Evolutionary conservation across 1,284 basidiomycete species (phyloP).

Genomic region (Melampsora americana): DNA sequence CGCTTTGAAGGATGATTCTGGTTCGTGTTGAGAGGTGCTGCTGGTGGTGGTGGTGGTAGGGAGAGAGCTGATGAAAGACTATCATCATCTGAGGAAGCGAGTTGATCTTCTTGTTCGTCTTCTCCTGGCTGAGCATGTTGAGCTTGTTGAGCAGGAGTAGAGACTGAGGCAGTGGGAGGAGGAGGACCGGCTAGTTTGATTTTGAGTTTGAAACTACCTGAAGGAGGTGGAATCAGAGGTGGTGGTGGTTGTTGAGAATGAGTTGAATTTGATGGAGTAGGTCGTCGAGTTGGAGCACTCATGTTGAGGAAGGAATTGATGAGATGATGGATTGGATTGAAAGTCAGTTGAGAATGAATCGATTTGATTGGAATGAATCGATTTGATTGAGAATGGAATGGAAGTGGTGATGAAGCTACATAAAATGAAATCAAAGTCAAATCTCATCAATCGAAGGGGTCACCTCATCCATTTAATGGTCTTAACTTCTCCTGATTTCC

Average conservation of each 20-base stretch:
- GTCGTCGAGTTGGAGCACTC: too few species aligned
- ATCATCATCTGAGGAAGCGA: constrained; percentile 32
- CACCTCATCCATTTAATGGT: too few species aligned
- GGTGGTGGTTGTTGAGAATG: background rate
- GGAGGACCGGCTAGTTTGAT: constrained; percentile 36
- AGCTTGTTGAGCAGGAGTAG: background rate
- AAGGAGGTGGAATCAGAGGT: background rate
- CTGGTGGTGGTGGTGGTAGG: background rate
- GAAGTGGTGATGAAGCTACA: too few species aligned
- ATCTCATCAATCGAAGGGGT: too few species aligned
- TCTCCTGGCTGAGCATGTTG: constrained; percentile 1
- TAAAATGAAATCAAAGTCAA: too few species aligned
- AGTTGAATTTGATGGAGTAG: background rate
- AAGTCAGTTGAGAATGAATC: too few species aligned
- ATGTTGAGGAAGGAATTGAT: too few species aligned
- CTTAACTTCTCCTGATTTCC: too few species aligned
- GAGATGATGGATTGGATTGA: too few species aligned
- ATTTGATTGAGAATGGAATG: too few species aligned
- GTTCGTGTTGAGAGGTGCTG: background rate
- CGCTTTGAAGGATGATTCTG: background rate
- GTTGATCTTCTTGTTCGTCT: constrained; percentile 39
- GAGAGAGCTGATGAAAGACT: background rate
- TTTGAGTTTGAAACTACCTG: constrained; percentile 33
- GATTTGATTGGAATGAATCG: too few species aligned
- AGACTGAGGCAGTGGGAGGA: background rate